Evolutionary conservation across 805 yeast genomes (phyloP).

Genomic region (Candida ovalis): DNA sequence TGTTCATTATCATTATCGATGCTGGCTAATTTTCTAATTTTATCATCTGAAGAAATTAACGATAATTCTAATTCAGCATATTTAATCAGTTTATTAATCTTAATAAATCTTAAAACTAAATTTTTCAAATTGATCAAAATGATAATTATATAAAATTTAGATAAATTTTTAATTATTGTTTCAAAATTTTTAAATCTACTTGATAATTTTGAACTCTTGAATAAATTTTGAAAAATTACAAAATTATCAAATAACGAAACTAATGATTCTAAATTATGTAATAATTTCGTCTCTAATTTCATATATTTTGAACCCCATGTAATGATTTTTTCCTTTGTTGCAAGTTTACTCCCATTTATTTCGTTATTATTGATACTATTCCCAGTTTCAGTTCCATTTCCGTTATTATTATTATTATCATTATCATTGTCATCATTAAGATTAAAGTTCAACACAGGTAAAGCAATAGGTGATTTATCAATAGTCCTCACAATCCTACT

Average conservation of each 20-base stretch:
- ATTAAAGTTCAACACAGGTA: background rate
- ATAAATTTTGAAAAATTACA: conserved; percentile 25
- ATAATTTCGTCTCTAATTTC: conserved; percentile 15
- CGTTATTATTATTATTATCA: background rate
- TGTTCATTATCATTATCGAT: background rate
- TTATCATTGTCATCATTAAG: background rate
- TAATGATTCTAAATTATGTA: conserved; percentile 21
- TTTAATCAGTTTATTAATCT: conserved; percentile 20
- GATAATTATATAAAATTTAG: conserved; percentile 28
- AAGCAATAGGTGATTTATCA: background rate
- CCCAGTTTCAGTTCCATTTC: too few species aligned
- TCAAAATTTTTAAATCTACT: conserved; percentile 13
- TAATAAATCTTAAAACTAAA: conserved; percentile 17
- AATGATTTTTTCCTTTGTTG: background rate
- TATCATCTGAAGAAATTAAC: conserved; percentile 7
- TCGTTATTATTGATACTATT: too few species aligned
- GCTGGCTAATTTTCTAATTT: conserved; percentile 1
- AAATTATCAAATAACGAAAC: conserved; percentile 28
- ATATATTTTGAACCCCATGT: conserved; percentile 14
- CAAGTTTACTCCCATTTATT: background rate
- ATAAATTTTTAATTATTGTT: conserved; percentile 18
- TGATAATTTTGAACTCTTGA: conserved; percentile 10
- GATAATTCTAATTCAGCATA: conserved; percentile 22
- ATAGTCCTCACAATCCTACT: background rate
- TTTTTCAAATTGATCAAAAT: conserved; percentile 27